Conservation (phyloP, 768 basidiomycete species). For the Leucosporidium creatinivorum region DNA sequence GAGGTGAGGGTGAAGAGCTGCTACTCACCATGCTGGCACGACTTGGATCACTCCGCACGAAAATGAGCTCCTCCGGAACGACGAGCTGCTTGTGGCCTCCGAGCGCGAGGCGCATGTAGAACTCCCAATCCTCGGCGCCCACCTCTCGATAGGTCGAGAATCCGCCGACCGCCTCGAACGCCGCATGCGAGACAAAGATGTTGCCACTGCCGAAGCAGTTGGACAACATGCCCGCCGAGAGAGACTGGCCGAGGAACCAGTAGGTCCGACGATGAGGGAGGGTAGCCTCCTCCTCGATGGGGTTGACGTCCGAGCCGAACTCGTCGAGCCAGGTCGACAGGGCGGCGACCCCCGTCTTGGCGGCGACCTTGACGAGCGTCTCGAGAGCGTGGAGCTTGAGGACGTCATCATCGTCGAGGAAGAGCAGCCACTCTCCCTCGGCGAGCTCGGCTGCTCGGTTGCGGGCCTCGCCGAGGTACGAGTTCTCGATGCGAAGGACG, state of each 20-base stretch:
- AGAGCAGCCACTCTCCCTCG: constrained; percentile 15
- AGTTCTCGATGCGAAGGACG: constrained; percentile 13
- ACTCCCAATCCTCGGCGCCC: constrained; percentile 33
- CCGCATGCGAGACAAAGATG: constrained; percentile 20
- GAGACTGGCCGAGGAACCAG: constrained; percentile 31
- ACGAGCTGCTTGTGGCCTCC: constrained; percentile 10
- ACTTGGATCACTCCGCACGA: no score
- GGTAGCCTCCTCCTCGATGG: constrained; percentile 6
- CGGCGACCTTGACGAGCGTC: constrained; percentile 19
- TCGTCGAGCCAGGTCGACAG: constrained; percentile 34
- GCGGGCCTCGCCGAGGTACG: constrained; percentile 31
- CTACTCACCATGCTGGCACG: no score
- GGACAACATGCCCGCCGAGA: constrained; percentile 18
- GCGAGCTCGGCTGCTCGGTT: constrained; percentile 17
- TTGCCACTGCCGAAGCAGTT: constrained; percentile 31
- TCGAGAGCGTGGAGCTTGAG: constrained; percentile 30
- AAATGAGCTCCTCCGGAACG: constrained; percentile 3
- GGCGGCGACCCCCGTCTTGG: constrained; percentile 4
- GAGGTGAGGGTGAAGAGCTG: no score
- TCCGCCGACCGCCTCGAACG: constrained; percentile 20
- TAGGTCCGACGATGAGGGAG: constrained; percentile 27
- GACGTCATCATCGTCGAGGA: constrained; percentile 35
- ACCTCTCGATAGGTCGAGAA: constrained; percentile 32
- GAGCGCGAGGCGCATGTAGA: constrained; percentile 20
- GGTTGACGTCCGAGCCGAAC: constrained; percentile 27